phyloP scores from a whole-genome alignment of 2,329 filamentous ascomycete genomes.

The Colletotrichum godetiae region DNA sequence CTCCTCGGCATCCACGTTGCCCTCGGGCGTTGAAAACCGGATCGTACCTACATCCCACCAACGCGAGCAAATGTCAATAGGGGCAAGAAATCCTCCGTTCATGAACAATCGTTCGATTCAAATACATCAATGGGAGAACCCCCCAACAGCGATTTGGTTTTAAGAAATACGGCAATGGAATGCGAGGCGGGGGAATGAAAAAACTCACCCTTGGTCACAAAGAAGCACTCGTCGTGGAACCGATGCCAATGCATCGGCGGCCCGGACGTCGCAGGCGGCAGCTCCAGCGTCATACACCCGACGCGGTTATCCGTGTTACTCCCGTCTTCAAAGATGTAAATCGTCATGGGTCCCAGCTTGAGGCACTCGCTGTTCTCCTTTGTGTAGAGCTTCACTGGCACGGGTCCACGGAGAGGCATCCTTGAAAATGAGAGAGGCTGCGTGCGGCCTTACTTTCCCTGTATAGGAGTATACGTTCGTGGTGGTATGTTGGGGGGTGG shows the following conservation, averaged over 20 bases:
- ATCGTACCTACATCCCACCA: conserved; percentile 39
- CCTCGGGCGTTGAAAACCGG: conserved; percentile 47
- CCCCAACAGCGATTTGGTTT: neutral
- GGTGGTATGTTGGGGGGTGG: neutral
- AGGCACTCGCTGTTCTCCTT: conserved; percentile 45
- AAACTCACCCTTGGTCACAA: conserved; percentile 46
- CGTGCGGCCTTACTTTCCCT: neutral
- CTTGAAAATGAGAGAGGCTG: neutral
- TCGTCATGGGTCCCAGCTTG: conserved; percentile 46
- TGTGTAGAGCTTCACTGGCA: conserved; percentile 43
- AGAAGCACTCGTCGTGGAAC: conserved; percentile 50
- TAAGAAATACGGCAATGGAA: too few relatives aligned
- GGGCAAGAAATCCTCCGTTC: neutral
- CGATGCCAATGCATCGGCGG: conserved; percentile 53
- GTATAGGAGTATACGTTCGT: neutral
- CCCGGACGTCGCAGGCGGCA: conserved; percentile 45
- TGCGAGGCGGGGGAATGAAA: neutral
- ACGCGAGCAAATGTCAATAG: neutral
- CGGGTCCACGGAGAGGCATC: conserved; percentile 47
- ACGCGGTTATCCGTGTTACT: conserved; percentile 47
- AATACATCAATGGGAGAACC: neutral
- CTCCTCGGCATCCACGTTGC: conserved; percentile 42
- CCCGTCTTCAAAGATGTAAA: conserved; percentile 49
- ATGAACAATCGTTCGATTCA: neutral
- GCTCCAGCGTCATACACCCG: conserved; percentile 44